These are phyloP conservation scores for Vanilla planifolia DNA, from an alignment of 106 monocot species.

Conservation along the genomic window DNA sequence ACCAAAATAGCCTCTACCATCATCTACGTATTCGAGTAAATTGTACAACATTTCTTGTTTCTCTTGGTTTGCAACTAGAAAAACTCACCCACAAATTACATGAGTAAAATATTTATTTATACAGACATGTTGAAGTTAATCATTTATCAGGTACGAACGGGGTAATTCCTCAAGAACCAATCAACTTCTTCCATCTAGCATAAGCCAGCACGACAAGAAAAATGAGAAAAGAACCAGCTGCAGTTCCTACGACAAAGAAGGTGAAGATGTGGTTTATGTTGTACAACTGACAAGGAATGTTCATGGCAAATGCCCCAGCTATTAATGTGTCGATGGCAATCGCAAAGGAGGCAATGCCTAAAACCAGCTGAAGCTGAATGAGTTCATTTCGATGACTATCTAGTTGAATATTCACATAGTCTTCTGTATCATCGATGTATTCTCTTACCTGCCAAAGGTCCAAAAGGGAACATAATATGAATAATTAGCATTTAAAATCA, in stretches of 20 bases:
- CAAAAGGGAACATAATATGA: neutral
- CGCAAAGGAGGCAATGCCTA: constrained; percentile 69
- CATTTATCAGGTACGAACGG: too few species aligned
- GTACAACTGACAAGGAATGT: constrained; percentile 48
- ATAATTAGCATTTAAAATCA: too few species aligned
- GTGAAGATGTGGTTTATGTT: constrained; percentile 29
- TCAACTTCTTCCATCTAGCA: constrained; percentile 76
- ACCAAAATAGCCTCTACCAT: too few species aligned
- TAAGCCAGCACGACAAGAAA: constrained; percentile 62
- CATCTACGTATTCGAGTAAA: too few species aligned
- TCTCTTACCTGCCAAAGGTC: constrained; percentile 56
- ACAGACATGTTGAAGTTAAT: too few species aligned
- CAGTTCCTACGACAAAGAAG: constrained; percentile 67
- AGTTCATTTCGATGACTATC: constrained; percentile 96
- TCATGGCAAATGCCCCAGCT: constrained; percentile 70
- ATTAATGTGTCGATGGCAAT: constrained; percentile 64
- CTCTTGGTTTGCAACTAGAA: too few species aligned
- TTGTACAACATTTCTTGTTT: too few species aligned
- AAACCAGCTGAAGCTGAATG: constrained; percentile 78
- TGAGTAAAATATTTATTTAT: too few species aligned
- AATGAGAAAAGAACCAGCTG: constrained; percentile 54
- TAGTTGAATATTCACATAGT: constrained; percentile 96
- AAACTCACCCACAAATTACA: too few species aligned
- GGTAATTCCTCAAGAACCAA: constrained; percentile 31
- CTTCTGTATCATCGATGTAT: constrained; percentile 95